Conservation (phyloP, 2,329 filamentous ascomycete species). For the Purpureocillium lavendulum region DNA sequence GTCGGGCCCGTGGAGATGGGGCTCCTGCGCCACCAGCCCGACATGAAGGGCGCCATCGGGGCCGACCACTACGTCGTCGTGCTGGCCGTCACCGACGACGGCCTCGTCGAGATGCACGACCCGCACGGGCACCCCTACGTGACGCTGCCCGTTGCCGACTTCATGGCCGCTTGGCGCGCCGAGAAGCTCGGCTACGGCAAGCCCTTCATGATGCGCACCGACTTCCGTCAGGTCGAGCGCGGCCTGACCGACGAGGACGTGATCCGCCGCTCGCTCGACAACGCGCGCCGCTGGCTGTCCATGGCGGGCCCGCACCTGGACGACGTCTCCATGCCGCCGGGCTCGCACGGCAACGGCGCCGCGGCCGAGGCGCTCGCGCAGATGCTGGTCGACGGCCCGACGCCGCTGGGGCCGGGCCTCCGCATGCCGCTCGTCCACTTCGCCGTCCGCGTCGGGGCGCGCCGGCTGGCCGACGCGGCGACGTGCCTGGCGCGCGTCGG, state of each 20-base stretch:
- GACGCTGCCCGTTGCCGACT: slow-evolving; percentile 7
- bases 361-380: slow-evolving; percentile 4
- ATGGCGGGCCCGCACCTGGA: not conserved
- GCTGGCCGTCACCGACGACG: slow-evolving; percentile 3
- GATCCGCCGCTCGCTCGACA: slow-evolving; percentile 7
- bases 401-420: not conserved
- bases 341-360: slow-evolving; percentile 7
- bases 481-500: slow-evolving; percentile 8
- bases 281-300: slow-evolving; percentile 6
- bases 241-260: slow-evolving; percentile 8
- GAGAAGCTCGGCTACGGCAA: slow-evolving; percentile 9
- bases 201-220: slow-evolving; percentile 10
- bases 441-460: slow-evolving; percentile 8
- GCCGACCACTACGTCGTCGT: slow-evolving; percentile 12
- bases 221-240: slow-evolving; percentile 6
- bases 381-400: too few relatives aligned
- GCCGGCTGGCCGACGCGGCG: slow-evolving; percentile 8
- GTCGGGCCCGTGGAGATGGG: slow-evolving; percentile 12
- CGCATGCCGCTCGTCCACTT: slow-evolving; percentile 7
- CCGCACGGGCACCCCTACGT: slow-evolving; percentile 9
- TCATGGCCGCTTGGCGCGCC: slow-evolving; percentile 9
- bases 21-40: slow-evolving; percentile 8
- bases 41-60: slow-evolving; percentile 7
- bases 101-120: slow-evolving; percentile 8
- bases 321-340: slow-evolving; percentile 6